A percentile compares a stretch with the other conserved stretches of the same genome.
phyloP scores from a whole-genome alignment of 208 protist genomes.

The Vickermania spadyakhi region DNA sequence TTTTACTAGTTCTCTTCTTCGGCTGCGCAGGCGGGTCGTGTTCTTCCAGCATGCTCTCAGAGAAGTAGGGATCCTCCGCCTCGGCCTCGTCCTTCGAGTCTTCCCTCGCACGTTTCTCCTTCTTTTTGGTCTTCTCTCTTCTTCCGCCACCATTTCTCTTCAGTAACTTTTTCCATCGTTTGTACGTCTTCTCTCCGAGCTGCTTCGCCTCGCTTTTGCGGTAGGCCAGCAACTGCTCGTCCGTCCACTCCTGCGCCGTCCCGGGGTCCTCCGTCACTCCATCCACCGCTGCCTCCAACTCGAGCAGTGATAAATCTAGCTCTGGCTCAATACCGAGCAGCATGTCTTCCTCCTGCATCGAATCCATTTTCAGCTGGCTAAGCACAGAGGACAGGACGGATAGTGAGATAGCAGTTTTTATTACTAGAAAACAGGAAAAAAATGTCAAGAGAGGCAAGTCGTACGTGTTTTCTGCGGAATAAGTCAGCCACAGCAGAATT shows the following conservation, averaged over 20 bases:
- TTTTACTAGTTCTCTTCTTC: no score
- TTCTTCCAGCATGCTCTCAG: neutral
- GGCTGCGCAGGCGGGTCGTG: neutral
- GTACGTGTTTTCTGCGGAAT: no score
- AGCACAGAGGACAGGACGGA: no score
- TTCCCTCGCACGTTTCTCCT: slow-evolving; percentile 12
- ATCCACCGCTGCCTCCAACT: neutral
- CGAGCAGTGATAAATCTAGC: no score
- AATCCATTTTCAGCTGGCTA: no score
- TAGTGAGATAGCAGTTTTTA: no score
- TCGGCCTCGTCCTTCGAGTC: slow-evolving; percentile 5
- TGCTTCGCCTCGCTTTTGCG: no score
- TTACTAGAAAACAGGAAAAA: no score
- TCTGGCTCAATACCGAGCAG: no score
- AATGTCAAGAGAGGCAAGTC: no score
- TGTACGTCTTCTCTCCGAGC: slow-evolving; percentile 46
- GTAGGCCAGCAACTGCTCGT: slow-evolving; percentile 37
- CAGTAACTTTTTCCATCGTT: slow-evolving; percentile 67
- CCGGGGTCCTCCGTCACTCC: neutral
- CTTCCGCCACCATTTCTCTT: slow-evolving; percentile 1
- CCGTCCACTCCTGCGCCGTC: slow-evolving; percentile 9
- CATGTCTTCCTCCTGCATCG: no score
- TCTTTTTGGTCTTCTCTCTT: slow-evolving; percentile 10
- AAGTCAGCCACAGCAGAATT: no score
- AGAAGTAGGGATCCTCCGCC: neutral